phyloP scores from a whole-genome alignment of 1,284 basidiomycete genomes.

The Phenoliferia sp. region DNA sequence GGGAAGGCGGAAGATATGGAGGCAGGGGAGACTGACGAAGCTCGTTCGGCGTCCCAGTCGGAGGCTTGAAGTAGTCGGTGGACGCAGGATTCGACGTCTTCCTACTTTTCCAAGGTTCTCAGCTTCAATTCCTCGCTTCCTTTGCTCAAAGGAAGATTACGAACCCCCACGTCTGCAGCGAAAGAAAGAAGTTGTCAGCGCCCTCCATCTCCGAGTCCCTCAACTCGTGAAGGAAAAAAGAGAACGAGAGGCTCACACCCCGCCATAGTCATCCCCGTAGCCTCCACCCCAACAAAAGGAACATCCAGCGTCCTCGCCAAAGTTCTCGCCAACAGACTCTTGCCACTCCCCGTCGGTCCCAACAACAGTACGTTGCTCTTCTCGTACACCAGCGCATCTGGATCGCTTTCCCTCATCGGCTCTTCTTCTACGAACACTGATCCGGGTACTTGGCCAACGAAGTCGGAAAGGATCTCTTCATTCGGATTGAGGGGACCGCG shows the following conservation, averaged over 20 bases:
- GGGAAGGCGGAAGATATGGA: not conserved
- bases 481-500: not conserved
- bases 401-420: constrained; percentile 33
- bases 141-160: no score
- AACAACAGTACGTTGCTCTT: constrained; percentile 90
- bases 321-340: constrained; percentile 79
- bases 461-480: constrained; percentile 13
- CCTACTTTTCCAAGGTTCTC: constrained; percentile 41
- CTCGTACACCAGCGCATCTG: constrained; percentile 56
- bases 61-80: constrained; percentile 78
- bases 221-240: not conserved
- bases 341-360: constrained; percentile 56
- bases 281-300: constrained; percentile 61
- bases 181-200: no score
- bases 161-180: not conserved
- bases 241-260: constrained; percentile 41
- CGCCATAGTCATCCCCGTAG: constrained; percentile 48
- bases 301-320: constrained; percentile 81
- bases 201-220: not conserved
- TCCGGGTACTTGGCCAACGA: constrained; percentile 10
- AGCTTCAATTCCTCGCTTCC: no score
- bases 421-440: constrained; percentile 44
- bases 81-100: constrained; percentile 86
- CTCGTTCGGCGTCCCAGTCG: constrained; percentile 76
- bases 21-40: not conserved